Evolutionary conservation across 129 eudicot species (phyloP).

Genomic region (Gnaphalium uliginosum): DNA sequence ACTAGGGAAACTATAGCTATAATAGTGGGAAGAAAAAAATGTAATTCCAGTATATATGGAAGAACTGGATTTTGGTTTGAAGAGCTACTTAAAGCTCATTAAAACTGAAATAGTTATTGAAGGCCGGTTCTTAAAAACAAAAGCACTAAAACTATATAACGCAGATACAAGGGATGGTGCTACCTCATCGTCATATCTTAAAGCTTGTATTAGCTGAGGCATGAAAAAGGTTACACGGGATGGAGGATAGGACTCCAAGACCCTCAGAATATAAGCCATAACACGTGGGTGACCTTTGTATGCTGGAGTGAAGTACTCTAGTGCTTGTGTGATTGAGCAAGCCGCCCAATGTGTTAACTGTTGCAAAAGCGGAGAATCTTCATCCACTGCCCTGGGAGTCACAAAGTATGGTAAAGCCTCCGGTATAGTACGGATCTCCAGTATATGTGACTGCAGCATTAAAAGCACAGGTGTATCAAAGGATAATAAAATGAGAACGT

Average conservation of each 20-base stretch:
- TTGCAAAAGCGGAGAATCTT: conserved; percentile 83
- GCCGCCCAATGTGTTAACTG: conserved; percentile 99
- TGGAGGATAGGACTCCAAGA: conserved; percentile 96
- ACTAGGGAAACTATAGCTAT: background rate
- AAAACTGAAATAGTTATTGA: background rate
- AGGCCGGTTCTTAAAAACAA: conserved; percentile 13
- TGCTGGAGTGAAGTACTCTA: conserved; percentile 94
- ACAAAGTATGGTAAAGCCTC: conserved; percentile 94
- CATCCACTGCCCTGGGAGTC: conserved; percentile 91
- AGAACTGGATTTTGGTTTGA: background rate
- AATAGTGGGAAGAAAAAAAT: background rate
- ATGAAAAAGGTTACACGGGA: conserved; percentile 94
- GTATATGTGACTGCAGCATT: conserved; percentile 69
- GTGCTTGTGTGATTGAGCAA: conserved; percentile 94
- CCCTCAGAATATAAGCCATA: conserved; percentile 98
- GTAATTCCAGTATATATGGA: background rate
- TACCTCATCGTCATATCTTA: conserved; percentile 90
- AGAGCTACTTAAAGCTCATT: conserved; percentile 3
- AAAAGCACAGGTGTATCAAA: conserved; percentile 15
- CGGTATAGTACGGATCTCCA: conserved; percentile 91
- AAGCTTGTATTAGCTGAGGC: conserved; percentile 97
- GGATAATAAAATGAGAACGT: background rate
- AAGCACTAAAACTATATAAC: conserved; percentile 10
- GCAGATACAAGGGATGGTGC: background rate
- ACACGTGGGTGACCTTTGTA: conserved; percentile 97